Base-by-base conservation (phyloP, 192 early-diverging fungal species). In the Backusella mclennaniae region DNA sequence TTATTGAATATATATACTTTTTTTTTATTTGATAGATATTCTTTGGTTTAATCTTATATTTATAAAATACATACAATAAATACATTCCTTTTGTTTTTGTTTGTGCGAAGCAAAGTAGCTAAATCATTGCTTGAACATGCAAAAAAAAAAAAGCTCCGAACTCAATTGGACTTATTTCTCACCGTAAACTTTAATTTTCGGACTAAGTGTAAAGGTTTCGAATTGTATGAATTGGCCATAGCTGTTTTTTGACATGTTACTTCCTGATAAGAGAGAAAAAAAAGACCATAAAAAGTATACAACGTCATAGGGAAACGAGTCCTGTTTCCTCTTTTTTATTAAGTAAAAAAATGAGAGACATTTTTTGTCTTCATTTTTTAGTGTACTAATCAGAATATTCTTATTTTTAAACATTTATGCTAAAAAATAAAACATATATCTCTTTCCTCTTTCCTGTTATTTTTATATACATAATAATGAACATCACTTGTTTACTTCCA, bases 321-420 rank as follows among this genome's bases (percentile, higher is more conserved):
- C 15, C 15, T 44, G 42, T 44, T 4, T 17, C 42, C 14, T 44
- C 42, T 44, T 44, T 44, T 17, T 44, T 17, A 44, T 15, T 44
- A 44, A 44, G 42, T 17, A 44, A 44, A 44, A 44, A 39, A 39
- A 39, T 39, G 38, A 39, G 42, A 1, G 42, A 17, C 42, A 44
- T 44, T 44, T 44, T 44, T 44, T 44, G 14, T 44, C 3, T 44
- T 44, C n/a, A 53, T 53, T n/a, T 33, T 21, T 56, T 56, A 56
- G 53, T 21, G 21, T 2, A 21, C 53, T 21, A 56, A 21, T 21
- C 19, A 21, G 53, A 56, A 56, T 63, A 14, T 29, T 63, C 26
- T 26, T 63, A 63, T 29, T 63, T 63, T 63, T 63, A 63, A 63
- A 29, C 56, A 63, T 63, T 69, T 41, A 23, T 69, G 15, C 67